A percentile compares a stretch with the other conserved stretches of the same genome.
Evolutionary conservation across 495 filamentous ascomycete genomes (phyloP).

Genomic region (Tuber indicum): DNA sequence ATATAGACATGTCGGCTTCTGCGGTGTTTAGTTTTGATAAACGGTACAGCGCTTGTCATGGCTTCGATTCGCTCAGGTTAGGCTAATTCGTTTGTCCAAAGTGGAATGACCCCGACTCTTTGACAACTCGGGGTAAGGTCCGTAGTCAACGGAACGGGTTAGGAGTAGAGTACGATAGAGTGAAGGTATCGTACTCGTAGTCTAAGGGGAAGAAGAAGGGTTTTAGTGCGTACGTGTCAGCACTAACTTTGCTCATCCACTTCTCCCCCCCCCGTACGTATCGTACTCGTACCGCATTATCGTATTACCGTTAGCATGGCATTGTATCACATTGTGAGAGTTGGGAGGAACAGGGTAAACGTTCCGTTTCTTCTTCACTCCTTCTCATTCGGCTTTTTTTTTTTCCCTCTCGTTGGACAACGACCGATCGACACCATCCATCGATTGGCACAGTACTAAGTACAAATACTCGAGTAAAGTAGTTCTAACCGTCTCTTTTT

Average conservation of each 20-base stretch:
- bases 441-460: too few relatives aligned
- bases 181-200: background rate
- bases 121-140: slow-evolving; percentile 3
- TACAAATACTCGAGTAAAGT: too few relatives aligned
- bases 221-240: background rate
- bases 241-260: background rate
- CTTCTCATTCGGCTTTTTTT: too few relatives aligned
- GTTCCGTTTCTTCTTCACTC: too few relatives aligned
- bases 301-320: background rate
- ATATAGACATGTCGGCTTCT: background rate
- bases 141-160: background rate
- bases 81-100: background rate
- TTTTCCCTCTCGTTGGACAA: too few relatives aligned
- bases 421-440: too few relatives aligned
- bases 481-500: too few relatives aligned
- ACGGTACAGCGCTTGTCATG: background rate
- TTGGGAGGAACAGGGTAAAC: background rate
- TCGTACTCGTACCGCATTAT: too few relatives aligned
- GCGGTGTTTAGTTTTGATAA: background rate
- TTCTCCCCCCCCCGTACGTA: background rate
- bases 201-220: background rate
- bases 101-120: background rate
- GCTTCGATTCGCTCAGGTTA: background rate
- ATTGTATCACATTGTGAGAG: background rate
- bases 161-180: too few relatives aligned